These are phyloP conservation scores for Chalciporus pseudorubinellus DNA, from an alignment of 768 basidiomycete genomes.

Conservation along the genomic window DNA sequence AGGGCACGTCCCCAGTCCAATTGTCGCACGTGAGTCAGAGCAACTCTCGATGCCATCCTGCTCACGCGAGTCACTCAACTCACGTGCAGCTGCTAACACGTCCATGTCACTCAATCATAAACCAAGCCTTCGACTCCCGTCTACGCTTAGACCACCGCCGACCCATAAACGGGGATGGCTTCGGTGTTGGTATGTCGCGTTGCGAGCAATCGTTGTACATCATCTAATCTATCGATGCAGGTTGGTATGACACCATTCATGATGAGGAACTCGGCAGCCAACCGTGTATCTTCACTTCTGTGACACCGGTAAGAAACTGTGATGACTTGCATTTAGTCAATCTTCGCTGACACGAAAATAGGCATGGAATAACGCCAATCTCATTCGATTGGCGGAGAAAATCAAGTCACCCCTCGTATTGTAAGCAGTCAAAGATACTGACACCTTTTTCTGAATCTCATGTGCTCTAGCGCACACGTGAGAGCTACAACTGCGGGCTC, in stretches of 20 bases:
- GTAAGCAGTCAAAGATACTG: conserved; percentile 41
- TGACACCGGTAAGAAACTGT: conserved; percentile 69
- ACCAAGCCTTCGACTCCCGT: conserved; percentile 94
- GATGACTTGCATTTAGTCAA: not conserved
- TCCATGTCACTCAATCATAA: conserved; percentile 94
- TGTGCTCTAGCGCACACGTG: conserved; percentile 69
- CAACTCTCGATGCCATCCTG: not conserved
- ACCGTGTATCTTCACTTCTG: conserved; percentile 94
- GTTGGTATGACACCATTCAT: conserved; percentile 90
- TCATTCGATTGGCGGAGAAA: conserved; percentile 93
- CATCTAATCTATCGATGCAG: conserved; percentile 35
- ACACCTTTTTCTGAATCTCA: not conserved
- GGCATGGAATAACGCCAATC: conserved; percentile 97
- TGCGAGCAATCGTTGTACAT: not conserved
- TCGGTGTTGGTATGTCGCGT: conserved; percentile 76
- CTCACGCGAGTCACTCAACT: conserved; percentile 1
- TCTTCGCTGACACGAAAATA: conserved; percentile 32
- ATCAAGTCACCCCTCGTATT: conserved; percentile 96
- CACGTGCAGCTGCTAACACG: conserved; percentile 74
- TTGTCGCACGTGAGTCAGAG: conserved; percentile 66
- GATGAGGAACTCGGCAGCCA: conserved; percentile 82
- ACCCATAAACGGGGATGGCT: conserved; percentile 95
- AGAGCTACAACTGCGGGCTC: conserved; percentile 92
- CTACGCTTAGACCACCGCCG: conserved; percentile 76
- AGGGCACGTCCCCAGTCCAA: conserved; percentile 90